phyloP scores from a whole-genome alignment of 2,329 filamentous ascomycete genomes.

The Colletotrichum sp. region DNA sequence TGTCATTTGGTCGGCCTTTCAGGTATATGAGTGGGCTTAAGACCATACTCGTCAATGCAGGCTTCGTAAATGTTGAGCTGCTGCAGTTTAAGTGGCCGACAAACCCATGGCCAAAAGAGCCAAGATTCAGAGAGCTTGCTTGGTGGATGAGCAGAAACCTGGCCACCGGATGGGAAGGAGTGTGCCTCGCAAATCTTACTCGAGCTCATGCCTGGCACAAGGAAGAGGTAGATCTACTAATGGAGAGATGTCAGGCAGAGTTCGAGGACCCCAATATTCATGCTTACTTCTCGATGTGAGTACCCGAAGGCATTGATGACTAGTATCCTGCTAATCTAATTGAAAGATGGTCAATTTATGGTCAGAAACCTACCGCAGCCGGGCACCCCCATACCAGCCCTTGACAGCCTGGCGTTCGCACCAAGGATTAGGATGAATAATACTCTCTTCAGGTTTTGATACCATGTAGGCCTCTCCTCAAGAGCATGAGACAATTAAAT shows the following conservation, averaged over 20 bases:
- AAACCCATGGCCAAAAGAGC: constrained; percentile 55
- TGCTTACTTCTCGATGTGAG: background rate
- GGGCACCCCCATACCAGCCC: background rate
- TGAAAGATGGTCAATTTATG: background rate
- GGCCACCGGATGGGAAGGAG: background rate
- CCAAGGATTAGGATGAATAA: background rate
- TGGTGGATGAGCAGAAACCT: background rate
- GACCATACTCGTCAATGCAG: constrained; percentile 50
- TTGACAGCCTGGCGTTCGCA: background rate
- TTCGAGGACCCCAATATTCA: background rate
- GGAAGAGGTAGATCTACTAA: background rate
- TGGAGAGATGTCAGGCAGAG: background rate
- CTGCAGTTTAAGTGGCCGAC: constrained; percentile 52
- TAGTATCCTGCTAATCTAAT: background rate
- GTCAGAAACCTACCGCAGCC: background rate
- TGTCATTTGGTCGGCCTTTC: background rate
- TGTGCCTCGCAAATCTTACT: background rate
- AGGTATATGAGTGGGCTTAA: constrained; percentile 7
- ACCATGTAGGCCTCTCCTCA: background rate
- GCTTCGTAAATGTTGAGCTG: constrained; percentile 57
- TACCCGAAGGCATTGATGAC: background rate
- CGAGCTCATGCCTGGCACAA: background rate
- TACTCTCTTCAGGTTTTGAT: background rate
- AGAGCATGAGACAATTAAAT: background rate
- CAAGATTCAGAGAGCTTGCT: constrained; percentile 56